A percentile compares a stretch with the other conserved stretches of the same genome.
Conservation (phyloP, 495 filamentous ascomycete species). For the Neurospora intermedia region DNA sequence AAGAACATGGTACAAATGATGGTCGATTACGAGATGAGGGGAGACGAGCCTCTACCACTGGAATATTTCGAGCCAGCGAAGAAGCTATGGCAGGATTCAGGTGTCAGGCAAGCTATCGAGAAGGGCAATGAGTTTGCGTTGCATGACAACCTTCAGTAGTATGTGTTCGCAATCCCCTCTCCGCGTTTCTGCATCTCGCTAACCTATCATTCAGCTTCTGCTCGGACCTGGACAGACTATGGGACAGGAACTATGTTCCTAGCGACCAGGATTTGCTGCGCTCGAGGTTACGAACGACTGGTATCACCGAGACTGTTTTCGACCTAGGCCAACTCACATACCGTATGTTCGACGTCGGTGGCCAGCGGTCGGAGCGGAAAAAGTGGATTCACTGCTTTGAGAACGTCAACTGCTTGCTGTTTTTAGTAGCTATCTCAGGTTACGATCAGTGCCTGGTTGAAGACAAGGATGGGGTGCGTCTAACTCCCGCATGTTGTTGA, state of each 20-base stretch:
- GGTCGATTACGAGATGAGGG: conserved; percentile 63
- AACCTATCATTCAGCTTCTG: conserved; percentile 58
- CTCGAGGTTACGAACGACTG: conserved; percentile 84
- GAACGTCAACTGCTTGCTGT: conserved; percentile 86
- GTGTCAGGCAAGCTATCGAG: conserved; percentile 74
- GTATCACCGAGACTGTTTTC: conserved; percentile 95
- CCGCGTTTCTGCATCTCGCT: background rate
- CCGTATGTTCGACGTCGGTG: conserved; percentile 98
- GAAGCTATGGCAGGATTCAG: conserved; percentile 70
- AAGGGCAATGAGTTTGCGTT: conserved; percentile 94
- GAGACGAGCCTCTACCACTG: conserved; percentile 59
- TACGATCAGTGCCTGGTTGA: conserved; percentile 97
- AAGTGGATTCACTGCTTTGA: conserved; percentile 99
- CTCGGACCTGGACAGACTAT: conserved; percentile 77
- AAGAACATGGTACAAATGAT: conserved; percentile 43
- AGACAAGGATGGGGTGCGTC: conserved; percentile 88
- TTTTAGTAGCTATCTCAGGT: conserved; percentile 90
- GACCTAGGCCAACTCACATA: conserved; percentile 92
- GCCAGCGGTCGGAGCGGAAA: conserved; percentile 93
- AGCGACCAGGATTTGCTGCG: conserved; percentile 94
- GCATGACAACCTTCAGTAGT: conserved; percentile 94
- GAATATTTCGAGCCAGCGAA: conserved; percentile 69
- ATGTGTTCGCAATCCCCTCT: conserved; percentile 25
- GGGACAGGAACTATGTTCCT: conserved; percentile 79
- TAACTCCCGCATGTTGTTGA: background rate